Evolutionary conservation across 306 rosid species (phyloP).

Genomic region (Fragaria iinumae): DNA sequence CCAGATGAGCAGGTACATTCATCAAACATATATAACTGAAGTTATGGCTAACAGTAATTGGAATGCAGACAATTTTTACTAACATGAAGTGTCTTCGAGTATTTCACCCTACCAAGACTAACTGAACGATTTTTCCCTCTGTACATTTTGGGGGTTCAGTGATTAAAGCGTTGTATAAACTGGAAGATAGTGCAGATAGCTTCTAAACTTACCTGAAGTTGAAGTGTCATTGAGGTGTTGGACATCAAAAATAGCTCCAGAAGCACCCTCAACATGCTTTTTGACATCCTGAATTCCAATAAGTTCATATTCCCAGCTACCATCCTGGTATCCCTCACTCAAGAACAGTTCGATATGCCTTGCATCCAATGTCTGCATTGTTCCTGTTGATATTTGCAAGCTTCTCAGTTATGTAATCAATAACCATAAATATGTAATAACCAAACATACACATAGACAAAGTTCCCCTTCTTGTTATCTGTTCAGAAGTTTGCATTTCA

Average conservation of each 20-base stretch:
- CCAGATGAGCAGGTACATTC: constrained; percentile 14
- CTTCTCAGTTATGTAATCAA: neutral
- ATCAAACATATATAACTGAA: neutral
- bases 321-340: constrained; percentile 60
- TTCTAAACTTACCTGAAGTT: constrained; percentile 51
- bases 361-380: constrained; percentile 95
- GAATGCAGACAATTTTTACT: neutral
- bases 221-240: constrained; percentile 62
- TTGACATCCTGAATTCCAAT: constrained; percentile 82
- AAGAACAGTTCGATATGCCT: constrained; percentile 89
- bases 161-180: neutral
- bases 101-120: neutral
- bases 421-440: neutral
- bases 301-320: constrained; percentile 85
- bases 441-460: neutral
- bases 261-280: constrained; percentile 72
- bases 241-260: constrained; percentile 81
- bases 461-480: neutral
- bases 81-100: neutral
- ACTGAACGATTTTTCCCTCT: neutral
- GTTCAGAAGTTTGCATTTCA: neutral
- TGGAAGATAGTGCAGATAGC: neutral
- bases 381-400: constrained; percentile 50
- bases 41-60: neutral
- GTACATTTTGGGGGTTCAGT: neutral